phyloP scores from a whole-genome alignment of 768 basidiomycete genomes.

The Tulasnella sp. region DNA sequence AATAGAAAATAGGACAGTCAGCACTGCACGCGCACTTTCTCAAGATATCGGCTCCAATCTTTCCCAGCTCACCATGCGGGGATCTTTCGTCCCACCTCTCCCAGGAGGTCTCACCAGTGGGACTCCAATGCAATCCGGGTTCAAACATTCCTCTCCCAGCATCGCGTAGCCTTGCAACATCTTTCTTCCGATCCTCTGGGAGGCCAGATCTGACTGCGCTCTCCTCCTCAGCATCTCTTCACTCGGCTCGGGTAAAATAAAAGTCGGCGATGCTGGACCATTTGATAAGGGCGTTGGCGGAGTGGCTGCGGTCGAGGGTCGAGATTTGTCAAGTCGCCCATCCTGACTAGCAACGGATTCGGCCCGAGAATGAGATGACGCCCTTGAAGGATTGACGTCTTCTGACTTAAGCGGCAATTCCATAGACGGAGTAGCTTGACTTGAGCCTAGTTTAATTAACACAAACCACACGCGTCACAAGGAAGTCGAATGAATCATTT shows the following conservation, averaged over 20 bases:
- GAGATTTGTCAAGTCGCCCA: background rate
- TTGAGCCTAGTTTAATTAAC: constrained; percentile 11
- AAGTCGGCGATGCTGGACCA: constrained; percentile 61
- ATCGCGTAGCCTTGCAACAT: constrained; percentile 85
- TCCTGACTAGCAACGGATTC: background rate
- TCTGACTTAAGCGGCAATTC: background rate
- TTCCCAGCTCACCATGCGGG: constrained; percentile 58
- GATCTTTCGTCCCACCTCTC: constrained; percentile 53
- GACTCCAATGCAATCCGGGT: constrained; percentile 68
- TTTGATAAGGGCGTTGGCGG: constrained; percentile 77
- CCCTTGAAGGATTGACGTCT: background rate
- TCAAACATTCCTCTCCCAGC: constrained; percentile 85
- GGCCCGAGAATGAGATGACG: background rate
- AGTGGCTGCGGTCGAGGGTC: constrained; percentile 58
- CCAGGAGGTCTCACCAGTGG: constrained; percentile 79
- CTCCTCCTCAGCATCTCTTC: constrained; percentile 68
- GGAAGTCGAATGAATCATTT: constrained; percentile 13
- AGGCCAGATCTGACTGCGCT: constrained; percentile 80
- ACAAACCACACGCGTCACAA: constrained; percentile 35
- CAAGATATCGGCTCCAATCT: background rate
- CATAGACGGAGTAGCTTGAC: background rate
- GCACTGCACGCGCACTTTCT: background rate
- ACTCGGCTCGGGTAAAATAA: constrained; percentile 57
- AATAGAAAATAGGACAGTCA: constrained; percentile 13
- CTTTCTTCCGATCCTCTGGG: constrained; percentile 74